Evolutionary conservation across 495 filamentous ascomycete species (phyloP), one percentile per base, ranked within the genome.

Genomic region (Xylaria intraflava): DNA sequence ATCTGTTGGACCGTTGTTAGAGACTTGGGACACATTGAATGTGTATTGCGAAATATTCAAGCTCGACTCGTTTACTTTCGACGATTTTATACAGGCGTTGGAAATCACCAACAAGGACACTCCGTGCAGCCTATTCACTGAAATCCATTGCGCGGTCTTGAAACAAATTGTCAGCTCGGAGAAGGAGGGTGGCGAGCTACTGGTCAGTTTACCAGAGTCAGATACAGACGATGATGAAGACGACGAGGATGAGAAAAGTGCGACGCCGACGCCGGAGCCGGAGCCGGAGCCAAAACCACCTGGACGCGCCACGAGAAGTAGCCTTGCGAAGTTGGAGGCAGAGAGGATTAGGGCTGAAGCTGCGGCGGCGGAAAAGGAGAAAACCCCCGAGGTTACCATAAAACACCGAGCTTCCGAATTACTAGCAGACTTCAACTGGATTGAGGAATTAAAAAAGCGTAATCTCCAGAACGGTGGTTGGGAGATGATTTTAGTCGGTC

Each of bases 61-160:
- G 57, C 77, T 98, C 20, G 93, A 98, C 65, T 96, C 92, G 0
- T 98, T 97, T 62, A 97, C 92, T 0, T 92, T 98, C 61, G 93
- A 98, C 64, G 94, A 98, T 69, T 97, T 88, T 62, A 70, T 95
- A 17, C 88, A 96, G 62, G 87, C 92, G 4, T 82, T 98, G 76
- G 78, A 84, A 44, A 86, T 93, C 50, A 79, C 83, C 0, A 88
- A 83, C 0, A 81, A 86, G 9, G 87, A 90, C 26, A 73, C 83
- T 1, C 84, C 89, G 22, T 96, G 94, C 48, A 84, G 96, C 64
- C 76, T 98, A 0, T 87, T 96, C 59, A 83, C 85, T 23, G 93
- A 98, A 64, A 80, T 92, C 0, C 91, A 97, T 66, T 98, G 93
- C 65, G 83, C 94, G 0, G 80, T 95, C 2, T 71, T 98, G 41